Evolutionary conservation across 768 basidiomycete species (phyloP), one percentile per base, ranked within the genome.

Genomic region (Phylloporus rhodoxanthus): DNA sequence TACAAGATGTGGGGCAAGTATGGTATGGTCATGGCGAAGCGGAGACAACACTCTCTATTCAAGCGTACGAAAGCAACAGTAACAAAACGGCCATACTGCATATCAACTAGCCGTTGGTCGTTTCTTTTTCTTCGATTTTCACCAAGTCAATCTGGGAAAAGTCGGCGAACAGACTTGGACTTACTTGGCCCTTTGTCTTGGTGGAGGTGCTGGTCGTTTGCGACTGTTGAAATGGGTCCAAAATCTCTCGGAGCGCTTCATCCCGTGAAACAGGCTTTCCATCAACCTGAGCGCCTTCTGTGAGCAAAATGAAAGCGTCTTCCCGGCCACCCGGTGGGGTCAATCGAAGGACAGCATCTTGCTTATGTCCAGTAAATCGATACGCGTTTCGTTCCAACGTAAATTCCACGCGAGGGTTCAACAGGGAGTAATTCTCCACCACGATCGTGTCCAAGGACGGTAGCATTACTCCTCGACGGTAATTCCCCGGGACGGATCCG

Each of bases 1-100:
- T 79, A 87, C 54, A 86, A 45, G 46, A 83, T 69, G 57, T 87
- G 84, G 23, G 80, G 82, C 50, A 84, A 60, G 68, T 85, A 86
- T 23, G 68, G 57, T 47, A 55, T 49, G 4, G 49, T 47, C 68
- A 69, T 69, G 3, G 25, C 25, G 25, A 20, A 5, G 23, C 46
- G 34, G 26, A 26, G 26, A 26, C 26, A 26, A 5, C 8, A 9
- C 2, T 26, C 43, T 36, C 34, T 32, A 32, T 32, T 32, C 13
- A 32, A 32, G 32, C 5, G 8, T 21, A 23, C 38, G 5, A 39
- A 21, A 20, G 21, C 8, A 23, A 23, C 21, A 23, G 19, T 39
- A 21, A 9, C n/a, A 39, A 10, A 34, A 43, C 20, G 28, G 17
- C 8, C 26, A 13, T n/a, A 10, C 36, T 38, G 38, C n/a, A 45